Base-by-base conservation (phyloP, 2,329 filamentous ascomycete genomes). In the Botrytis deweyae region DNA sequence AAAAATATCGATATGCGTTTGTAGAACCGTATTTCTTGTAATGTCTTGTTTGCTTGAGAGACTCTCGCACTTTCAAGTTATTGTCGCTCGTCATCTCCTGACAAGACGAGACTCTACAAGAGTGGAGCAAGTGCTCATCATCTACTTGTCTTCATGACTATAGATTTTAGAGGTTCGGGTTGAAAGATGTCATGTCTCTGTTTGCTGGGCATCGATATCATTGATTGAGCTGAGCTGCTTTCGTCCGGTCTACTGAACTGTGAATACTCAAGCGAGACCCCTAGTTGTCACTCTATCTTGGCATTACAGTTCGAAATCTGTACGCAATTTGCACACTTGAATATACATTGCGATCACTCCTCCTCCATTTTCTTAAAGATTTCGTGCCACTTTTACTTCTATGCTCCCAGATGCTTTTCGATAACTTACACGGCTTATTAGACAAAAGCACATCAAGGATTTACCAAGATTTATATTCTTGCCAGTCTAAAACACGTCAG, bases 391-490 rank as follows among this genome's bases (percentile, higher is more conserved):
- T 4, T 42, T 16, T 18, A 52, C 2, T 14, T 16, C 1, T 16
- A 52, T n/a, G 25, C 49, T 68, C 62, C 46, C 25, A 76, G 77
- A 74, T 71, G 78, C 55, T 74, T 76, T 67, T 74, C 76, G 44
- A 71, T 77, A n/a, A 77, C 79, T 78, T 73, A 79, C 75, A 77
- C 77, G 16, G 61, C 77, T 66, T 40, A n/a, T 77, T 74, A 65
- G 70, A 70, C 52, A 80, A 77, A 73, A 73, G 55, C 12, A 73
- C 73, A 16, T 78, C 78, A 59, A 73, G 74, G 20, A 76, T 79
- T 7, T 78, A 80, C 72, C 75, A 76, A 74, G 78, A 80, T 66
- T 75, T 79, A n/a, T 73, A 70, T 66, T 59, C 68, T 40, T 78
- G 71, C 61, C 75, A 73, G 9, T 33, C 5, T 40, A 29, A 22